phyloP scores from a whole-genome alignment of 352 stramenopile genomes.

The Phytophthora hybrid region DNA sequence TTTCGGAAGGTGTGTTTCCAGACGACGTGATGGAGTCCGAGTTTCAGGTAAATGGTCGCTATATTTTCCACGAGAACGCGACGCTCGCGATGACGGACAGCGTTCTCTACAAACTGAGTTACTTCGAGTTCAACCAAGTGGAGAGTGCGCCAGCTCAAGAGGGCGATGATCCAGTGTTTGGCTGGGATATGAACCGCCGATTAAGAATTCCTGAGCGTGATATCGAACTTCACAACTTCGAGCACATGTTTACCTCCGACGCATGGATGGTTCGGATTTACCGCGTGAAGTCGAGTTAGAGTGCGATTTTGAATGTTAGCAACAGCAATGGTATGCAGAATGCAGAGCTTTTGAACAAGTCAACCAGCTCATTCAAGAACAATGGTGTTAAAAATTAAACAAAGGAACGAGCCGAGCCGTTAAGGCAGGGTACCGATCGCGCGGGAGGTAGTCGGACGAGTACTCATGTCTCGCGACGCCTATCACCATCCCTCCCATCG shows the following conservation, averaged over 20 bases:
- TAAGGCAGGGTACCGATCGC: conserved; percentile 5
- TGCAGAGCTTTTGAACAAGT: conserved; percentile 11
- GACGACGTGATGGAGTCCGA: conserved; percentile 88
- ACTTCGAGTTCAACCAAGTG: conserved; percentile 75
- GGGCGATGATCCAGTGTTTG: conserved; percentile 37
- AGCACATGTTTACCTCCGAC: conserved; percentile 93
- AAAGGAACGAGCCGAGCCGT: conserved; percentile 36
- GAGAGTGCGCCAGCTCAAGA: conserved; percentile 31
- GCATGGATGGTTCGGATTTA: conserved; percentile 96
- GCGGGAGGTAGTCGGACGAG: background rate
- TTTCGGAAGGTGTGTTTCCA: conserved; percentile 88
- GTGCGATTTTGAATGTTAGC: conserved; percentile 13
- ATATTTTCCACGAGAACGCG: conserved; percentile 75
- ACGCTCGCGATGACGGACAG: conserved; percentile 86
- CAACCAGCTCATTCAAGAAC: background rate
- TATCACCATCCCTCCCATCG: conserved; percentile 5
- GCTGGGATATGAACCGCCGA: conserved; percentile 81
- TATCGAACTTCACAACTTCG: conserved; percentile 86
- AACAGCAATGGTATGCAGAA: background rate
- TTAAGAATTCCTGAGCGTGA: conserved; percentile 60
- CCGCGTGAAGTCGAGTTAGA: conserved; percentile 63
- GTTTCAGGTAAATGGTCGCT: conserved; percentile 75
- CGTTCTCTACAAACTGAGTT: conserved; percentile 94
- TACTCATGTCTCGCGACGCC: conserved; percentile 6
- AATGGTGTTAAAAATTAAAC: conserved; percentile 43